A percentile compares a stretch with the other conserved stretches of the same genome.
phyloP scores from a whole-genome alignment of 176 grass and related monocot genomes.

The Avena atlantica region DNA sequence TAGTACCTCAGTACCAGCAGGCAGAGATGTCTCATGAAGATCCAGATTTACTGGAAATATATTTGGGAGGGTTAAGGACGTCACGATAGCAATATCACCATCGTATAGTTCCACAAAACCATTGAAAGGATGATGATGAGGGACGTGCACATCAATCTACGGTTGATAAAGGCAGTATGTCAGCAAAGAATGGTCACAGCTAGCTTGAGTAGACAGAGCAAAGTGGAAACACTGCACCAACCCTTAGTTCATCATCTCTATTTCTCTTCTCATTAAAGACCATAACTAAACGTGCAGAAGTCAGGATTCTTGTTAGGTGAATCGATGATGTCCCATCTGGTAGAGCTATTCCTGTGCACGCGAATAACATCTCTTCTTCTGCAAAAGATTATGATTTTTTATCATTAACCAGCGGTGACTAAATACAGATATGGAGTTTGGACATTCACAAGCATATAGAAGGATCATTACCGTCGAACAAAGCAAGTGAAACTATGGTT shows the following conservation, averaged over 20 bases:
- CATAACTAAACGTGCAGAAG: conserved; percentile 6
- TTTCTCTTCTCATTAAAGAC: conserved; percentile 10
- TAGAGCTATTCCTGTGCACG: not conserved
- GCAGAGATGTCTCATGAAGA: not conserved
- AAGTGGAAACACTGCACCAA: conserved; percentile 3
- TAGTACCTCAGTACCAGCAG: not conserved
- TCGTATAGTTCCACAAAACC: conserved; percentile 41
- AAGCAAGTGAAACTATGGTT: conserved; percentile 7
- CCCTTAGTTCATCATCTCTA: not conserved
- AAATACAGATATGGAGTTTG: not conserved
- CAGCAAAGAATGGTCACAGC: not conserved
- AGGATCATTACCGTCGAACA: not conserved
- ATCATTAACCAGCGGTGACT: not conserved
- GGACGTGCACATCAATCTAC: conserved; percentile 29
- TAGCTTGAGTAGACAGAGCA: not conserved
- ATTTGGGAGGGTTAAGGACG: not conserved
- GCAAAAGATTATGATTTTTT: not conserved
- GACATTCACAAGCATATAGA: not conserved
- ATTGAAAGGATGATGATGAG: not conserved
- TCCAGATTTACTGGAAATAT: not conserved
- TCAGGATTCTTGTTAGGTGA: conserved; percentile 40
- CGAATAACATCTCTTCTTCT: not conserved
- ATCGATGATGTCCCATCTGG: not conserved
- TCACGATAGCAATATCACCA: conserved; percentile 10
- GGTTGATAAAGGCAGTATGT: not conserved